These are phyloP conservation scores for Saccharomyces paradoxus DNA, from an alignment of 805 yeast genomes.

Conservation along the genomic window DNA sequence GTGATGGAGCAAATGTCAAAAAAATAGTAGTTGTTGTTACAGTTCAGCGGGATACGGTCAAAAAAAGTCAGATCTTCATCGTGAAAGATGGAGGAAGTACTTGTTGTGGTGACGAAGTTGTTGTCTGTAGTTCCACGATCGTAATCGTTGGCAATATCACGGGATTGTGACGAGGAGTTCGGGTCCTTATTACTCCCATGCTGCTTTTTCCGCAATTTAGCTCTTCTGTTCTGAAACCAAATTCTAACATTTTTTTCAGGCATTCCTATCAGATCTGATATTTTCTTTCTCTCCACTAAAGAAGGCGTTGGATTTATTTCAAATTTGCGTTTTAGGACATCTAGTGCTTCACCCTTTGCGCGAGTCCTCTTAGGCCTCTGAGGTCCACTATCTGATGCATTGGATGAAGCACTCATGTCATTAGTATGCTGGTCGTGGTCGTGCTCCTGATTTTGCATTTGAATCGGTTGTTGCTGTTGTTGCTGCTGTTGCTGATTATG, in stretches of 20 bases:
- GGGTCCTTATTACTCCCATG: slow-evolving; percentile 4
- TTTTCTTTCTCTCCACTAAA: slow-evolving; percentile 58
- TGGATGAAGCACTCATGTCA: not conserved
- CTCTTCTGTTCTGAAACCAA: slow-evolving; percentile 88
- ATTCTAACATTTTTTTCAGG: slow-evolving; percentile 83
- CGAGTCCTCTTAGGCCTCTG: slow-evolving; percentile 47
- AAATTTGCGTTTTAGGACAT: slow-evolving; percentile 59
- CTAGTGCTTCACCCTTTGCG: slow-evolving; percentile 75
- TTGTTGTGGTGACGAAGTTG: not conserved
- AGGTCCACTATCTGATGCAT: not conserved
- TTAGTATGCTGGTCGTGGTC: not conserved
- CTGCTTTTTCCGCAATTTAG: slow-evolving; percentile 52
- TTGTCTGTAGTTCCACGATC: slow-evolving; percentile 1
- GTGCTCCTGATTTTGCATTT: not conserved
- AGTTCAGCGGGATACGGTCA: slow-evolving; percentile 42
- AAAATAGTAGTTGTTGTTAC: slow-evolving; percentile 60
- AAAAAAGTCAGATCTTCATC: slow-evolving; percentile 16
- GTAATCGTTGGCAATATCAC: slow-evolving; percentile 7
- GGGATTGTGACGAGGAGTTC: slow-evolving; percentile 4
- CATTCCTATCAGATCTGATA: slow-evolving; percentile 69
- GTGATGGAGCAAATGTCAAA: slow-evolving; percentile 60
- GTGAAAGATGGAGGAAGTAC: slow-evolving; percentile 8
- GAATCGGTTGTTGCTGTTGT: not conserved
- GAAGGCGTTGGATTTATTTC: slow-evolving; percentile 67
- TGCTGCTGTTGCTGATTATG: not conserved